A percentile compares a stretch with the other conserved stretches of the same genome.
Evolutionary conservation across 2,329 filamentous ascomycete species (phyloP).

Genomic region (Scedosporium dehoogii): DNA sequence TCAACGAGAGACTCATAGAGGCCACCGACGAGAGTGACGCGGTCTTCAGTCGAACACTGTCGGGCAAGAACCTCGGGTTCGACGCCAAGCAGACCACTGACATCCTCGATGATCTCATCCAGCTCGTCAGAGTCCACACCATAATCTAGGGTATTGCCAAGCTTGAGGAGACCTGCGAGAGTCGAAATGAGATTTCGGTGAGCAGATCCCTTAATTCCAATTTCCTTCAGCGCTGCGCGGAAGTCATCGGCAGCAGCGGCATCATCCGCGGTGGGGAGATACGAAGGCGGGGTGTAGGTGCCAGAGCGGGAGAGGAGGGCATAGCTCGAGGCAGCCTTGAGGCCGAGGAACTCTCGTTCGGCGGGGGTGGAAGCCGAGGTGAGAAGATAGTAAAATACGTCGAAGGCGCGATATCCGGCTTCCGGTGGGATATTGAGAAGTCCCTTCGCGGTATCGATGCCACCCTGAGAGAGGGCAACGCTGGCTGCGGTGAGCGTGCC

Average conservation of each 20-base stretch:
- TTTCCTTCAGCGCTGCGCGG: constrained; percentile 72
- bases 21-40: constrained; percentile 70
- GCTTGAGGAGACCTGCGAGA: constrained; percentile 76
- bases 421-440: constrained; percentile 72
- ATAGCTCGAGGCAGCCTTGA: constrained; percentile 71
- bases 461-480: constrained; percentile 73
- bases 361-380: constrained; percentile 83
- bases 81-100: constrained; percentile 73
- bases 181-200: constrained; percentile 78
- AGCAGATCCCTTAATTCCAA: constrained; percentile 82
- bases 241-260: constrained; percentile 90
- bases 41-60: constrained; percentile 76
- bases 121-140: constrained; percentile 74
- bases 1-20: constrained; percentile 92
- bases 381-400: constrained; percentile 94
- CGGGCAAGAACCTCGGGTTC: constrained; percentile 73
- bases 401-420: constrained; percentile 80
- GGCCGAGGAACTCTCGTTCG: constrained; percentile 77
- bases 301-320: constrained; percentile 69
- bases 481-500: constrained; percentile 70
- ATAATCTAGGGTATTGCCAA: constrained; percentile 84
- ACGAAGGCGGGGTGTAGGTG: constrained; percentile 77
- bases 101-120: constrained; percentile 83
- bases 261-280: constrained; percentile 87
- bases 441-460: constrained; percentile 74